phyloP scores from a whole-genome alignment of 2,329 filamentous ascomycete species.

The Alternaria postmessia region DNA sequence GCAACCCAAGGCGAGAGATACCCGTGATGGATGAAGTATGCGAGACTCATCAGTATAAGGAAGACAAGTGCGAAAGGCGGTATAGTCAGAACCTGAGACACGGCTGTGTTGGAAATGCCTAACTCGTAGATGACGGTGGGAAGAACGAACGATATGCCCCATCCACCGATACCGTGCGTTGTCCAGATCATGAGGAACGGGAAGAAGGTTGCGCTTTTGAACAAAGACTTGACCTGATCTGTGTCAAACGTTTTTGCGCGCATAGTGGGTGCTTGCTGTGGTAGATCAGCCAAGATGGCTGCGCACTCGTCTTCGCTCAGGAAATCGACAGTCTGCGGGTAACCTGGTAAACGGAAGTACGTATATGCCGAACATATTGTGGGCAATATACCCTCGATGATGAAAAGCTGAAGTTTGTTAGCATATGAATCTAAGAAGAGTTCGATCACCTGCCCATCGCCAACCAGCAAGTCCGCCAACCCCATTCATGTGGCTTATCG shows the following conservation, averaged over 20 bases:
- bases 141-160: constrained; percentile 21
- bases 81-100: constrained; percentile 36
- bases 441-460: constrained; percentile 36
- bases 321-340: constrained; percentile 28
- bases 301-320: constrained; percentile 26
- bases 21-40: constrained; percentile 16
- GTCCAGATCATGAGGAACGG: constrained; percentile 38
- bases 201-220: constrained; percentile 30
- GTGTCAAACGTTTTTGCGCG: constrained; percentile 33
- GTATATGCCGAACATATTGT: constrained; percentile 26
- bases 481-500: constrained; percentile 67
- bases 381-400: constrained; percentile 32
- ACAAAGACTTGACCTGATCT: constrained; percentile 25
- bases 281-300: constrained; percentile 27
- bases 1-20: constrained; percentile 34
- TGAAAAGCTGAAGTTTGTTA: constrained; percentile 26
- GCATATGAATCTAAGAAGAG: not conserved
- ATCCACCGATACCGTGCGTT: constrained; percentile 33
- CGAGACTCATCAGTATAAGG: constrained; percentile 28
- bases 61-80: constrained; percentile 34
- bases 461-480: constrained; percentile 52
- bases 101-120: constrained; percentile 29
- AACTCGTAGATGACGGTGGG: constrained; percentile 34
- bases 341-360: constrained; percentile 33
- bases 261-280: constrained; percentile 34